Conservation (phyloP, 2,329 filamentous ascomycete species). For the Epichloe glyceriae region DNA sequence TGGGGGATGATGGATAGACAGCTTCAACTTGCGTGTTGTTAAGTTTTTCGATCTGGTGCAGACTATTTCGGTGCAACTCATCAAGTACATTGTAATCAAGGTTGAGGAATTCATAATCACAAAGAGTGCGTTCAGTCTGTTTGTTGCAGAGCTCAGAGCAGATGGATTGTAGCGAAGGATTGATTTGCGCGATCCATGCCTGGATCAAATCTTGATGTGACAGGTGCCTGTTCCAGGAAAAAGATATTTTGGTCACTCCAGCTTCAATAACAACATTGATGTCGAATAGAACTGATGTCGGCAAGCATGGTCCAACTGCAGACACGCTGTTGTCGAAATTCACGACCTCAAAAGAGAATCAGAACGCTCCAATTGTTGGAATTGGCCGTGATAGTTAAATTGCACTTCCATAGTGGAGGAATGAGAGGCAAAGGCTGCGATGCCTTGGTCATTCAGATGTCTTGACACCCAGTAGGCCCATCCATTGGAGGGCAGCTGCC, state of each 20-base stretch:
- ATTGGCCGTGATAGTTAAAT: conserved; percentile 8
- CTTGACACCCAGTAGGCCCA: conserved; percentile 2
- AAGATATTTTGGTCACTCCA: background rate
- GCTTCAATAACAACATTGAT: background rate
- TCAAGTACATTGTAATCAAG: conserved; percentile 3
- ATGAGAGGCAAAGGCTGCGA: background rate
- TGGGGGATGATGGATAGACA: conserved; percentile 19
- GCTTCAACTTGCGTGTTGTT: conserved; percentile 14
- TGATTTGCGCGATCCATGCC: background rate
- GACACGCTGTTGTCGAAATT: conserved; percentile 6
- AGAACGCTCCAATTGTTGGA: conserved; percentile 8
- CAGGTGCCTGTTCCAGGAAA: conserved; percentile 1
- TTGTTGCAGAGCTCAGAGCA: background rate
- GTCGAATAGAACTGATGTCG: conserved; percentile 3
- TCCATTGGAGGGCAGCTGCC: conserved; percentile 1
- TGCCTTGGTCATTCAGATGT: background rate
- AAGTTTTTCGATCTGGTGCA: conserved; percentile 1
- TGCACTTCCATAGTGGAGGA: conserved; percentile 4
- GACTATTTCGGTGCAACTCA: conserved; percentile 8
- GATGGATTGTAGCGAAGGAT: background rate
- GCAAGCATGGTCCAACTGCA: background rate
- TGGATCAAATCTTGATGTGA: background rate
- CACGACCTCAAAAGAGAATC: conserved; percentile 8
- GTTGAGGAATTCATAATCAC: conserved; percentile 1
- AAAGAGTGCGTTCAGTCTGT: background rate